Percentiles rank a stretch among this genome's conserved stretches.
Evolutionary conservation across 495 filamentous ascomycete genomes (phyloP).

Genomic region (Lasiosphaeria miniovina): DNA sequence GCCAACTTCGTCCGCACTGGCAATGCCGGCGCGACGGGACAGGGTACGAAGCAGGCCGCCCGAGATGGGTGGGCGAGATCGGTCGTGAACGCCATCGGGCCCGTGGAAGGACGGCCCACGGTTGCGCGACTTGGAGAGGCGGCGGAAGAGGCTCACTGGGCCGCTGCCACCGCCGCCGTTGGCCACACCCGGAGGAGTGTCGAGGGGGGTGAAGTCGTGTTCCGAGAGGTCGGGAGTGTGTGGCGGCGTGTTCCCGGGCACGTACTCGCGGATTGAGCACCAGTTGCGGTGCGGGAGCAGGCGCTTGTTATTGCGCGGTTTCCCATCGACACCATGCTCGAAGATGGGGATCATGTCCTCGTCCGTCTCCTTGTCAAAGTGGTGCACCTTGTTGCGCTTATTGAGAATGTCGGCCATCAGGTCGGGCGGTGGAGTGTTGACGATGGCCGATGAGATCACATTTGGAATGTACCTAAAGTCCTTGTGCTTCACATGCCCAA

Average conservation of each 20-base stretch:
- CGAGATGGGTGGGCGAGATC: conserved; percentile 34
- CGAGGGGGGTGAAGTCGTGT: conserved; percentile 34
- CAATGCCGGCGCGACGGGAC: conserved; percentile 34
- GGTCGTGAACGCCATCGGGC: conserved; percentile 23
- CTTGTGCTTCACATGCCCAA: conserved; percentile 74
- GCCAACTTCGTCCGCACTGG: conserved; percentile 44
- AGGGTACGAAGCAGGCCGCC: conserved; percentile 36
- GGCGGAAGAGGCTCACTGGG: conserved; percentile 29
- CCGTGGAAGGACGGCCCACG: conserved; percentile 27
- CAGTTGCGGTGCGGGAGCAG: conserved; percentile 90
- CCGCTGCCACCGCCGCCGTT: conserved; percentile 13
- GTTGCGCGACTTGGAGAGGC: conserved; percentile 35
- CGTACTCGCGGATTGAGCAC: conserved; percentile 81
- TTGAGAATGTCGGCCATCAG: conserved; percentile 89
- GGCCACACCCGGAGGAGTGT: conserved; percentile 26
- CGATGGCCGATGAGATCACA: conserved; percentile 85
- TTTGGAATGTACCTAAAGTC: conserved; percentile 95
- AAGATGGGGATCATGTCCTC: conserved; percentile 97
- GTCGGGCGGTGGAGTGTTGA: conserved; percentile 86
- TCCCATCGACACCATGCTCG: conserved; percentile 80
- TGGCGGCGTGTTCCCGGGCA: conserved; percentile 73
- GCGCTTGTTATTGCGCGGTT: conserved; percentile 82
- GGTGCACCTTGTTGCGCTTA: conserved; percentile 89
- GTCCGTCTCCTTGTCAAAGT: conserved; percentile 79
- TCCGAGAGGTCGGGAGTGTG: conserved; percentile 52